These are phyloP conservation scores for Chamaenerion angustifolium DNA, from an alignment of 345 rosid genomes.

Conservation along the genomic window DNA sequence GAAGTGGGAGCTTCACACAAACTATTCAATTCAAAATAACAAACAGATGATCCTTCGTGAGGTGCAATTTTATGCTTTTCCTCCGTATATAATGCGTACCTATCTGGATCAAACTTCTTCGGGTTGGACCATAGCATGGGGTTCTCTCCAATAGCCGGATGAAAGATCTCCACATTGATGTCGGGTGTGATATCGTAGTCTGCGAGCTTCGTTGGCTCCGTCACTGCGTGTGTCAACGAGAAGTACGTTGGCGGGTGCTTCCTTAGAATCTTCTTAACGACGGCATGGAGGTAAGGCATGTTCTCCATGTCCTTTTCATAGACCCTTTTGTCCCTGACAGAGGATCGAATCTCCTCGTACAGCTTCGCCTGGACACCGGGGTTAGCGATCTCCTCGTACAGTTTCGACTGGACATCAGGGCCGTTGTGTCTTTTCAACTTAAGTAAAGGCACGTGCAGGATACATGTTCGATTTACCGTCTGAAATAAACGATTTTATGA, in stretches of 20 bases:
- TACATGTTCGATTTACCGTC: too few relatives aligned
- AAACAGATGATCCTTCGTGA: too few relatives aligned
- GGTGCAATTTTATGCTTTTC: too few relatives aligned
- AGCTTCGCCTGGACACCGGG: slow-evolving; percentile 49
- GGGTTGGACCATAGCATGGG: slow-evolving; percentile 64
- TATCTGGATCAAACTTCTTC: slow-evolving; percentile 52
- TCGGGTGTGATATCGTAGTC: slow-evolving; percentile 64
- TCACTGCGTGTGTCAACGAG: slow-evolving; percentile 53
- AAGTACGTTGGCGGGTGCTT: slow-evolving; percentile 82
- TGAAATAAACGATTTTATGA: too few relatives aligned
- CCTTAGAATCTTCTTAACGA: slow-evolving; percentile 61
- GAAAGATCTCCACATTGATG: slow-evolving; percentile 46
- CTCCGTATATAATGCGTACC: too few relatives aligned
- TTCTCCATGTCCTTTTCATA: slow-evolving; percentile 53
- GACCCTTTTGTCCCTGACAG: slow-evolving; percentile 41
- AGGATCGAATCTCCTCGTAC: slow-evolving; percentile 38
- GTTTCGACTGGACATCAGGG: slow-evolving; percentile 61
- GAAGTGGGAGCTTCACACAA: too few relatives aligned
- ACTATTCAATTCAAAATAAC: too few relatives aligned
- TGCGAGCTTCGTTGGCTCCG: slow-evolving; percentile 47
- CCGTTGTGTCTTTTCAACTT: slow-evolving; percentile 91
- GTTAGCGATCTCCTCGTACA: slow-evolving; percentile 56
- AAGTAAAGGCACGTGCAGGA: too few relatives aligned
- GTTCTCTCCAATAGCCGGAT: slow-evolving; percentile 39
- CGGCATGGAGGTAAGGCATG: slow-evolving; percentile 54